These are phyloP conservation scores for Hypomyces rosellus DNA, from an alignment of 2,329 filamentous ascomycete genomes.

Conservation along the genomic window DNA sequence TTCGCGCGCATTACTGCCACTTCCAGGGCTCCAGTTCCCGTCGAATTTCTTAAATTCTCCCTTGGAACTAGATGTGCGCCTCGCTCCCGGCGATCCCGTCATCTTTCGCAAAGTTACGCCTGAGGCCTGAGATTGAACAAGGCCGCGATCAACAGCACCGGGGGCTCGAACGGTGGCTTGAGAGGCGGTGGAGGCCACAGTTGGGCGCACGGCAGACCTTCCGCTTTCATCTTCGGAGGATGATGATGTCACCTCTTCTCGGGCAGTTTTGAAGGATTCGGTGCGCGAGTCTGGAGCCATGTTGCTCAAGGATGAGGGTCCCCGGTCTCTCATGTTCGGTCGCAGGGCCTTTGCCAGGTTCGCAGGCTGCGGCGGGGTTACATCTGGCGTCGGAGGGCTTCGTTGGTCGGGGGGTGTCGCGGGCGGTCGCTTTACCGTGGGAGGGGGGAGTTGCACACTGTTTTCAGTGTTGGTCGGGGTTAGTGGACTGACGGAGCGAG, in stretches of 20 bases:
- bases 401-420: slow-evolving; percentile 58
- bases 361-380: slow-evolving; percentile 58
- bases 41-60: slow-evolving; percentile 51
- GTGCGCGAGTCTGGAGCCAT: slow-evolving; percentile 52
- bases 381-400: slow-evolving; percentile 68
- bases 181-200: slow-evolving; percentile 35
- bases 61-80: slow-evolving; percentile 36
- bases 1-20: background rate
- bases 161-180: slow-evolving; percentile 37
- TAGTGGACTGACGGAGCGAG: slow-evolving; percentile 37
- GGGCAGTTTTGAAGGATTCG: slow-evolving; percentile 67
- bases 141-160: slow-evolving; percentile 15
- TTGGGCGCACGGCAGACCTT: slow-evolving; percentile 35
- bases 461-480: slow-evolving; percentile 35
- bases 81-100: slow-evolving; percentile 34
- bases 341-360: slow-evolving; percentile 38
- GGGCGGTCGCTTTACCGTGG: slow-evolving; percentile 35
- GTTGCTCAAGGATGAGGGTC: slow-evolving; percentile 43
- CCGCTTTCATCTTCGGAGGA: slow-evolving; percentile 55
- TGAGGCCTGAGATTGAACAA: slow-evolving; percentile 27
- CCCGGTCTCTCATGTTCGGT: slow-evolving; percentile 42
- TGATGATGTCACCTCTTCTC: slow-evolving; percentile 47
- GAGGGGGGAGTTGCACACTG: slow-evolving; percentile 32
- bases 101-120: slow-evolving; percentile 37
- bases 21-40: slow-evolving; percentile 48